A percentile compares a stretch with the other conserved stretches of the same genome.
Evolutionary conservation across 495 filamentous ascomycete genomes (phyloP).

Genomic region (Tuber microsphaerosporum): DNA sequence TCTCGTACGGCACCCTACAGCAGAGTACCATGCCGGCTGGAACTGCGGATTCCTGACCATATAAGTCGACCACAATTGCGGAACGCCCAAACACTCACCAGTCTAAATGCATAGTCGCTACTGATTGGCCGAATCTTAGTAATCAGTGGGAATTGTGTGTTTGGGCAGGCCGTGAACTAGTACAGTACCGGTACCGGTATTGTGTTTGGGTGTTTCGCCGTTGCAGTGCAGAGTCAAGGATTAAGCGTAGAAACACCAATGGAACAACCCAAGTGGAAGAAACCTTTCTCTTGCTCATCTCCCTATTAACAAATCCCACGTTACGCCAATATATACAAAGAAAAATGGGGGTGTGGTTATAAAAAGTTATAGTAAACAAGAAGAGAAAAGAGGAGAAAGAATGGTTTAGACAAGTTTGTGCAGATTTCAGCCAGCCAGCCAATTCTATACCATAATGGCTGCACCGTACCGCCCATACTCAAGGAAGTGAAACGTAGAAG

Average conservation of each 20-base stretch:
- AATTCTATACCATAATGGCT: slow-evolving; percentile 12
- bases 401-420: slow-evolving; percentile 5
- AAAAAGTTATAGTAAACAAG: slow-evolving; percentile 23
- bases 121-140: neutral
- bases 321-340: slow-evolving; percentile 12
- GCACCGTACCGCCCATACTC: neutral
- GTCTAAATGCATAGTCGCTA: neutral
- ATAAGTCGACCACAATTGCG: neutral
- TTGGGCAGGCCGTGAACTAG: neutral
- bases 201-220: neutral
- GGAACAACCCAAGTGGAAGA: neutral
- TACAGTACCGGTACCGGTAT: too few species aligned
- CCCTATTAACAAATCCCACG: slow-evolving; percentile 2
- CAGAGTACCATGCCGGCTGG: neutral
- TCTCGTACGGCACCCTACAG: neutral
- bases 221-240: neutral
- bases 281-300: neutral
- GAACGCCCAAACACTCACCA: neutral
- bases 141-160: neutral
- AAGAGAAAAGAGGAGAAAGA: slow-evolving; percentile 7
- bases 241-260: neutral
- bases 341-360: slow-evolving; percentile 6
- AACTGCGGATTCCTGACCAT: neutral
- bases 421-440: slow-evolving; percentile 1
- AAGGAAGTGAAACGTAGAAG: slow-evolving; percentile 2